Evolutionary conservation across 768 basidiomycete genomes (phyloP).

Genomic region (Leccinum fibrillosum): DNA sequence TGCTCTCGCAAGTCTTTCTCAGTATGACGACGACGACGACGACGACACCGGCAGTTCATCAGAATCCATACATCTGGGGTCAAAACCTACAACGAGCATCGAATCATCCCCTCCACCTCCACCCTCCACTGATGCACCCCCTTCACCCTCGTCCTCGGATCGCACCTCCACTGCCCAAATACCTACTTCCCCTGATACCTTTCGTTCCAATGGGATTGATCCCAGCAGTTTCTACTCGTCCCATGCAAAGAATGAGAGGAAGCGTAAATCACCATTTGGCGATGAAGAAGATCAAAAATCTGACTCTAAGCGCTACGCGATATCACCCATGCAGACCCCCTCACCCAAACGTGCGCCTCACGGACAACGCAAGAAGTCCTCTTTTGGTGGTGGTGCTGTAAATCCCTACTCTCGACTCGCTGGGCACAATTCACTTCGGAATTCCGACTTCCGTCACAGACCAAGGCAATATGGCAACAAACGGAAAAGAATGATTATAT

Average conservation of each 20-base stretch:
- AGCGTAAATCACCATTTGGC: constrained; percentile 39
- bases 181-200: constrained; percentile 20
- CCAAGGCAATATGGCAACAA: constrained; percentile 31
- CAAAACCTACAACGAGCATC: constrained; percentile 18
- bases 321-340: constrained; percentile 20
- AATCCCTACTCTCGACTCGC: constrained; percentile 36
- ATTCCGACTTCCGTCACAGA: constrained; percentile 22
- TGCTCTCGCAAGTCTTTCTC: constrained; percentile 37
- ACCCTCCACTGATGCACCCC: constrained; percentile 32
- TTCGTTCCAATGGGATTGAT: constrained; percentile 25
- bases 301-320: constrained; percentile 17
- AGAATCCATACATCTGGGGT: constrained; percentile 14
- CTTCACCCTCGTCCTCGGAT: constrained; percentile 30
- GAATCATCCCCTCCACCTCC: constrained; percentile 31
- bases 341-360: constrained; percentile 23
- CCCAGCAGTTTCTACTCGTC: constrained; percentile 40
- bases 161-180: constrained; percentile 20
- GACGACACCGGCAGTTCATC: constrained; percentile 30
- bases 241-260: constrained; percentile 27
- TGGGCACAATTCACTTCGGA: constrained; percentile 35
- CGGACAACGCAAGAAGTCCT: constrained; percentile 26
- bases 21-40: constrained; percentile 38
- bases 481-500: constrained; percentile 36
- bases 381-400: constrained; percentile 27
- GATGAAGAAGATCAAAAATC: constrained; percentile 27